Percentiles rank a stretch among this genome's conserved stretches.
phyloP scores from a whole-genome alignment of 176 grass and related monocot genomes.

The Musa beccarii region DNA sequence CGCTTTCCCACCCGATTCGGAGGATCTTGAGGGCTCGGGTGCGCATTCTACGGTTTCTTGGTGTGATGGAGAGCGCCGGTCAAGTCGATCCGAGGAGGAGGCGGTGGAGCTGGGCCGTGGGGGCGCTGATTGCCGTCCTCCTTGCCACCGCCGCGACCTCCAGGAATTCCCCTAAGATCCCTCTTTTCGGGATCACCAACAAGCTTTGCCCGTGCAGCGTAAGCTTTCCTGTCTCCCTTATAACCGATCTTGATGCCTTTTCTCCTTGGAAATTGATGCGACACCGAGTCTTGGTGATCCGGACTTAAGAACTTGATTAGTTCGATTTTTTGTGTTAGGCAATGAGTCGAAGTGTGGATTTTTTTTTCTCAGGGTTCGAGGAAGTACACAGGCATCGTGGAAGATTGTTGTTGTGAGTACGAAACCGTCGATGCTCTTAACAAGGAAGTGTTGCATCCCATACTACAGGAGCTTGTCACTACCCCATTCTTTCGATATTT shows the following conservation, averaged over 20 bases:
- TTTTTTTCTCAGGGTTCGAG: slow-evolving; percentile 32
- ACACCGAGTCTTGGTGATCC: not conserved
- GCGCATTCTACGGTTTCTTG: not conserved
- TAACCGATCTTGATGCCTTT: not conserved
- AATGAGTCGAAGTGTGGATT: slow-evolving; percentile 7
- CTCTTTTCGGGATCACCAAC: slow-evolving; percentile 18
- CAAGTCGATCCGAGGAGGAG: not conserved
- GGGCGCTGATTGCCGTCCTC: slow-evolving; percentile 40
- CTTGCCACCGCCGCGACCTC: slow-evolving; percentile 48
- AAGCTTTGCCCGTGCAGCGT: slow-evolving; percentile 47
- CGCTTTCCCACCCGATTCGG: not conserved
- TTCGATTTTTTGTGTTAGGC: not conserved
- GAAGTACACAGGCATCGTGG: slow-evolving; percentile 83
- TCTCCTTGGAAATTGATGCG: not conserved
- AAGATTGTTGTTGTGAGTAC: slow-evolving; percentile 93
- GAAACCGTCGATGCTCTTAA: slow-evolving; percentile 87
- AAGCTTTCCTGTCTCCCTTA: slow-evolving; percentile 5
- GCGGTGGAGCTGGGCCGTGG: slow-evolving; percentile 23
- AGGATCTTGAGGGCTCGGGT: not conserved
- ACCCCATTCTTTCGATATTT: slow-evolving; percentile 94
- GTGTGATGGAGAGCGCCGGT: not conserved
- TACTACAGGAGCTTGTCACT: slow-evolving; percentile 67
- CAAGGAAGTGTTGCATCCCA: slow-evolving; percentile 56
- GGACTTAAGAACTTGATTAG: not conserved
- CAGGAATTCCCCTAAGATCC: slow-evolving; percentile 32